phyloP scores from a whole-genome alignment of 495 filamentous ascomycete genomes.

The Jackrogersella minutella region DNA sequence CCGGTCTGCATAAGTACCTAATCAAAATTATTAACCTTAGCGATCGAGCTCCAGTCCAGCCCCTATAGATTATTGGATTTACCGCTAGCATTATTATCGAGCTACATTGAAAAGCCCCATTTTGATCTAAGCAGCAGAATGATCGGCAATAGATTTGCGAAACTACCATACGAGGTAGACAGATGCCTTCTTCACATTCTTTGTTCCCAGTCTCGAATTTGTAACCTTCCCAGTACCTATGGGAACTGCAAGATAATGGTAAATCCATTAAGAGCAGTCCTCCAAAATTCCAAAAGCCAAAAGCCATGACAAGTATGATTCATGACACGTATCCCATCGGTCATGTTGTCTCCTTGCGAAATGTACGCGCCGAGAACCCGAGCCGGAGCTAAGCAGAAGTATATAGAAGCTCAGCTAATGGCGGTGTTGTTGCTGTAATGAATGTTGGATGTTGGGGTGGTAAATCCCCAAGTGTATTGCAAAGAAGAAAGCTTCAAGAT shows the following conservation, averaged over 20 bases:
- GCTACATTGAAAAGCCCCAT: neutral
- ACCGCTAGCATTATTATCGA: neutral
- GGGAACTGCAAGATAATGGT: neutral
- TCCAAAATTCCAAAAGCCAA: neutral
- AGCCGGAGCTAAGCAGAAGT: neutral
- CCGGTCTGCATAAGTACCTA: neutral
- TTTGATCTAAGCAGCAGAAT: neutral
- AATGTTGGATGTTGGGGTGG: neutral
- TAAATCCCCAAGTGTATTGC: neutral
- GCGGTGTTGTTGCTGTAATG: neutral
- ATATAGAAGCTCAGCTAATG: neutral
- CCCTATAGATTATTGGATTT: no score
- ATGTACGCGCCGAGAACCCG: neutral
- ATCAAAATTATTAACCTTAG: neutral
- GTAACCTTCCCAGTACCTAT: neutral
- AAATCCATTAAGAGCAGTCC: neutral
- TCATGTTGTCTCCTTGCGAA: neutral
- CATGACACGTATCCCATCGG: neutral
- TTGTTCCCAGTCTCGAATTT: neutral
- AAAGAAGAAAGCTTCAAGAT: constrained; percentile 1
- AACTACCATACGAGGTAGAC: neutral
- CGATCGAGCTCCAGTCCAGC: neutral
- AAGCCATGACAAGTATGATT: neutral
- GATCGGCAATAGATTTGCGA: neutral
- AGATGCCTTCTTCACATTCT: neutral